Base-by-base conservation (phyloP, 129 eudicot genomes). In the Dittrichia graveolens region DNA sequence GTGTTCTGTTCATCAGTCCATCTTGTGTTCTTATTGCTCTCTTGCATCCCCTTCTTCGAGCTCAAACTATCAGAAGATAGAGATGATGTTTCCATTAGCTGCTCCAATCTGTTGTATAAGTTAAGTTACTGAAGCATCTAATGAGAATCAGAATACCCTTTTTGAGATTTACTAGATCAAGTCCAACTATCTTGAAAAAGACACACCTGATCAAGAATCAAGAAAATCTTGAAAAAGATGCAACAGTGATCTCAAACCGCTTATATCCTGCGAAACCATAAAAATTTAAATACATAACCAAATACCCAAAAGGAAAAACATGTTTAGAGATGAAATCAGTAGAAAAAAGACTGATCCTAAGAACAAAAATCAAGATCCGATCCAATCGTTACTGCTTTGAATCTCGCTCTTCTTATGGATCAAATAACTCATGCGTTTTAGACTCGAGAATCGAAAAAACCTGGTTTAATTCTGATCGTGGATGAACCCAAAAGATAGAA, bases 1-100 rank as follows among this genome's bases (percentile, higher is more conserved):
- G 85, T 93, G 89, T 93, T 93, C 80, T 93, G 96, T 75, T 89
- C 98, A 37, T 72, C 74, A 0, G 95, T 93, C 98, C 98, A 93
- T 14, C 60, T 47, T 44, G 83, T 77, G 83, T 79, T 82, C 61
- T 71, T 24, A 2, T 24, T 85, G 82, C 52, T 80, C 53, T 74
- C 87, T 71, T 77, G 77, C 77, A 74, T 79, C 78, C 73, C 67
- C 35, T 60, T 56, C 47, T 54, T 70, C 8, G 81, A 75, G 67
- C 84, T 81, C 67, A 78, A 54, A 65, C 78, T 40, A 66, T 69
- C 57, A 15, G 91, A 79, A 68, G 87, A 45, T 42, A 86, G 74
- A 85, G 81, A 77, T 71, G 83, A 50, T 60, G 94, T 80, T 48
- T 85, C 94, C 96, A 89, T 86, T 67, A 49, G 52, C 69, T 58